These are phyloP conservation scores for Styphnolobium japonicum DNA, from an alignment of 306 rosid species.

Conservation along the genomic window DNA sequence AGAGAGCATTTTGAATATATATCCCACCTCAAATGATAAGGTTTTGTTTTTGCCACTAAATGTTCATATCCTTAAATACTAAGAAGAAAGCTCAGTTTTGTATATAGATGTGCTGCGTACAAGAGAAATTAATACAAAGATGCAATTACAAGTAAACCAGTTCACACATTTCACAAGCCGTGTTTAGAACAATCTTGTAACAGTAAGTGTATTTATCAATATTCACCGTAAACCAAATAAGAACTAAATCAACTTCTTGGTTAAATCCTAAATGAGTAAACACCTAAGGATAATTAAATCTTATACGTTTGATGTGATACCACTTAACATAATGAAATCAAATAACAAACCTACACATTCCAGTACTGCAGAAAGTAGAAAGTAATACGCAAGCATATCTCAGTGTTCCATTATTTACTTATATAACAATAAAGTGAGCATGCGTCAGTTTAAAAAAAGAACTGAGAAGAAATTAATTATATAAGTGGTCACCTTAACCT, in stretches of 20 bases:
- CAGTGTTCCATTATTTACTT: constrained; percentile 10
- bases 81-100: not conserved
- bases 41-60: too few species aligned
- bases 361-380: constrained; percentile 19
- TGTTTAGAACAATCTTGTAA: not conserved
- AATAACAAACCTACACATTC: constrained; percentile 16
- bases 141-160: not conserved
- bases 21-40: not conserved
- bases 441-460: constrained; percentile 14
- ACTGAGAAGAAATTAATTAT: not conserved
- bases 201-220: not conserved
- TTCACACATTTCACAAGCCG: not conserved
- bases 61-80: not conserved
- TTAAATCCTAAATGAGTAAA: constrained; percentile 6
- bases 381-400: constrained; percentile 13
- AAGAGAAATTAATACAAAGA: not conserved
- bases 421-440: not conserved
- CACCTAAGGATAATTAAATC: constrained; percentile 4
- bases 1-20: not conserved
- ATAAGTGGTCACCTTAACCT: not conserved
- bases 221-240: not conserved
- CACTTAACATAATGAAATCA: not conserved
- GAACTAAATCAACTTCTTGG: not conserved
- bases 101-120: not conserved
- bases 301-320: not conserved